A percentile compares a stretch with the other conserved stretches of the same genome.
Evolutionary conservation across 305 asterid species (phyloP).

Genomic region (Salvia sclarea): DNA sequence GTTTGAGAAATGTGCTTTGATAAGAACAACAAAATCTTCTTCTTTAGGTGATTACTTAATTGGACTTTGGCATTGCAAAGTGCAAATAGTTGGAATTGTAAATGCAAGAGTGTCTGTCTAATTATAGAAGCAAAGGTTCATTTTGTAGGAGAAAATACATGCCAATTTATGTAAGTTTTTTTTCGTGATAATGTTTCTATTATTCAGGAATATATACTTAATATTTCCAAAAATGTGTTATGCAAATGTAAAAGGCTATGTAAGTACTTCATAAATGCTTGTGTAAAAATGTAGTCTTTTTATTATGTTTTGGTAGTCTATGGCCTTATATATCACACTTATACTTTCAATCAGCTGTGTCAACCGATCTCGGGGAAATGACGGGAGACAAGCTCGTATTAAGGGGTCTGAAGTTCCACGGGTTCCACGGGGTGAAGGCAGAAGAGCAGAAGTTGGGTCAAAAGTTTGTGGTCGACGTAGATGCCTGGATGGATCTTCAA

Average conservation of each 20-base stretch:
- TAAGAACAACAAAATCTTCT: not conserved
- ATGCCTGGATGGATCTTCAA: constrained; percentile 93
- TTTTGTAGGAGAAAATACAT: not conserved
- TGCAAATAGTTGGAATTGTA: not conserved
- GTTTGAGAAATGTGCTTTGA: not conserved
- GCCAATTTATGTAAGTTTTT: not conserved
- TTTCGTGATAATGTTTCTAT: no score
- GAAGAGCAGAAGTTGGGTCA: constrained; percentile 83
- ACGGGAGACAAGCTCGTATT: constrained; percentile 88
- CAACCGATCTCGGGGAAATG: constrained; percentile 39
- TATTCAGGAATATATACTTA: no score
- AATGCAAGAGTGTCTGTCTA: not conserved
- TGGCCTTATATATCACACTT: not conserved
- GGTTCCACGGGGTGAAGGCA: constrained; percentile 86
- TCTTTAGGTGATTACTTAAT: not conserved
- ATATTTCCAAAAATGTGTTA: not conserved
- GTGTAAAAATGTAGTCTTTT: not conserved
- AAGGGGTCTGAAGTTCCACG: constrained; percentile 87
- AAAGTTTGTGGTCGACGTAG: constrained; percentile 82
- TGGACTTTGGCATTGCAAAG: not conserved
- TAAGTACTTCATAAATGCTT: not conserved
- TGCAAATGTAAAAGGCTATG: constrained; percentile 1
- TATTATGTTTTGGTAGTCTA: not conserved
- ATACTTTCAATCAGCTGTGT: constrained; percentile 18
- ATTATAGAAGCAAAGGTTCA: not conserved